Evolutionary conservation across 2,329 filamentous ascomycete species (phyloP).

Genomic region (Madurella fahalii): DNA sequence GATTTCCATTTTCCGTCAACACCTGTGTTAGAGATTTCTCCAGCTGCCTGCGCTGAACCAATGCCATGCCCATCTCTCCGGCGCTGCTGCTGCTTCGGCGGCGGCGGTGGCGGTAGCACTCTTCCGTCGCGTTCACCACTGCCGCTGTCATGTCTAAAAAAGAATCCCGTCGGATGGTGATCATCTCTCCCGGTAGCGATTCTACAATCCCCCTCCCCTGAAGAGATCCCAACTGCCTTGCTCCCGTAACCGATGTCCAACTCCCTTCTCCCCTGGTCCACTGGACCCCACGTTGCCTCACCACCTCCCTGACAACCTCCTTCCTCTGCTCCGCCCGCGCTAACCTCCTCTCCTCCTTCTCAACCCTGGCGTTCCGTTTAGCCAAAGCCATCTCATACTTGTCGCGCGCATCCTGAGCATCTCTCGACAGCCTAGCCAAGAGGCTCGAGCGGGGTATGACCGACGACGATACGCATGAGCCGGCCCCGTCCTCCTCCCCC

Average conservation of each 20-base stretch:
- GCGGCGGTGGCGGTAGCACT: background rate
- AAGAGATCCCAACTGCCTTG: constrained; percentile 42
- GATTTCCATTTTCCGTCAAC: background rate
- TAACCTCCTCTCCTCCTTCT: constrained; percentile 38
- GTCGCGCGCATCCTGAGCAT: constrained; percentile 32
- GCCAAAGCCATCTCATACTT: constrained; percentile 30
- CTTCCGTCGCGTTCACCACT: constrained; percentile 13
- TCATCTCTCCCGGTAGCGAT: constrained; percentile 23
- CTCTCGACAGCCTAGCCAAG: constrained; percentile 23
- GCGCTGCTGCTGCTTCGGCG: background rate
- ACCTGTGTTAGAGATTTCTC: background rate
- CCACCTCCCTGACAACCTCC: constrained; percentile 30
- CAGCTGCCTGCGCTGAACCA: background rate
- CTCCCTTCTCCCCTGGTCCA: constrained; percentile 45
- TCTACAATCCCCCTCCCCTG: constrained; percentile 24
- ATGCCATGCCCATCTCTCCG: background rate
- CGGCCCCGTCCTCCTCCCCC: background rate
- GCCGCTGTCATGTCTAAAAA: constrained; percentile 37
- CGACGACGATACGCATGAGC: constrained; percentile 17
- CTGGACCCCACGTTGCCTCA: constrained; percentile 33
- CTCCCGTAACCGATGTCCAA: constrained; percentile 51
- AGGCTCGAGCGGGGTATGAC: constrained; percentile 9
- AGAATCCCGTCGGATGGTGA: constrained; percentile 17
- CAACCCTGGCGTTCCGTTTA: constrained; percentile 29
- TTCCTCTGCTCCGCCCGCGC: constrained; percentile 42